Conservation (phyloP, 129 eudicot genomes). For the Pulicaria dysenterica region DNA sequence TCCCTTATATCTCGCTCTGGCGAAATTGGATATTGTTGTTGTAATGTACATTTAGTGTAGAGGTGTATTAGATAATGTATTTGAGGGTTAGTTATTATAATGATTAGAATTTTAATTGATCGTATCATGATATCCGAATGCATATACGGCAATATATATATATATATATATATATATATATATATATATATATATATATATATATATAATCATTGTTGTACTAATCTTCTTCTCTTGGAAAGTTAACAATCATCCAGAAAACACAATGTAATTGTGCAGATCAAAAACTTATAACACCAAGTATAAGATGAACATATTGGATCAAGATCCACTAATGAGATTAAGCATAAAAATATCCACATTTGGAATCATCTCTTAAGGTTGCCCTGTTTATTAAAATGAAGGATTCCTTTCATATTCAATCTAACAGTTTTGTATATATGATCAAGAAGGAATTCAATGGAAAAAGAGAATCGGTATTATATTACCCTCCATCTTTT, state of each 20-base stretch:
- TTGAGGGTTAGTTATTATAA: too few relatives aligned
- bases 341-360: not conserved
- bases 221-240: not conserved
- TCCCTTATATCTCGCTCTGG: too few relatives aligned
- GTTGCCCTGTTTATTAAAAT: too few relatives aligned
- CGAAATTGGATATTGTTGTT: too few relatives aligned
- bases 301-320: not conserved
- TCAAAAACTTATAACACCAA: conserved; percentile 6
- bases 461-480: not conserved
- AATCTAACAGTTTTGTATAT: too few relatives aligned
- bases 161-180: too few relatives aligned
- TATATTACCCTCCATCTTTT: conserved; percentile 77
- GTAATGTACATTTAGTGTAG: too few relatives aligned
- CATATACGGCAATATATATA: too few relatives aligned
- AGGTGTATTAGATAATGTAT: too few relatives aligned
- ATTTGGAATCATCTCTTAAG: not conserved
- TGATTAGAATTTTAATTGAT: not conserved
- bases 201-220: too few relatives aligned
- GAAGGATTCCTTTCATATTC: too few relatives aligned
- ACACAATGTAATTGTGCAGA: conserved; percentile 3
- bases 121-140: not conserved
- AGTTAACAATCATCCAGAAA: not conserved
- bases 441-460: not conserved
- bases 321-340: conserved; percentile 7
- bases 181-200: too few relatives aligned